These are phyloP conservation scores for Chaetomium strumarium DNA, from an alignment of 2,329 filamentous ascomycete species.

Conservation along the genomic window DNA sequence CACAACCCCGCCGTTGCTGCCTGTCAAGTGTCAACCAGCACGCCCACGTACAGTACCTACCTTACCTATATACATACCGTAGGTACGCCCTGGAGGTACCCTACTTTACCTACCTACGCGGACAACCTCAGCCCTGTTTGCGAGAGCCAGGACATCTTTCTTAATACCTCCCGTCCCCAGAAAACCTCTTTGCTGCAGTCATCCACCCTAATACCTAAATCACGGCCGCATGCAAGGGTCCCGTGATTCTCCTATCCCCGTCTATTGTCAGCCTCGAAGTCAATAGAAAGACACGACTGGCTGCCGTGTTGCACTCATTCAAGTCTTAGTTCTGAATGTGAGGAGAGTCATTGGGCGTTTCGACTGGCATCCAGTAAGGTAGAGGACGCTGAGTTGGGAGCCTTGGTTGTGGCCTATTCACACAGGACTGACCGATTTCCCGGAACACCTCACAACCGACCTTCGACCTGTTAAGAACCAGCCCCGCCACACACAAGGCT, in stretches of 20 bases:
- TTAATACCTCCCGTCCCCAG: too few species aligned
- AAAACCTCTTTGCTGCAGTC: not conserved
- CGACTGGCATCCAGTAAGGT: too few species aligned
- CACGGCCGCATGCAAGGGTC: too few species aligned
- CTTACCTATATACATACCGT: not conserved
- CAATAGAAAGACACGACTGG: not conserved
- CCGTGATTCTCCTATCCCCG: too few species aligned
- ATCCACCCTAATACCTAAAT: not conserved
- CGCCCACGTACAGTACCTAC: not conserved
- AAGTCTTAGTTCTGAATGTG: not conserved
- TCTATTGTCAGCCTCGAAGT: not conserved
- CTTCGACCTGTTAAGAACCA: too few species aligned
- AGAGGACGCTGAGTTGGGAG: too few species aligned
- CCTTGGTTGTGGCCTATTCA: not conserved
- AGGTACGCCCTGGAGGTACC: too few species aligned
- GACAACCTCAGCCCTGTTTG: not conserved
- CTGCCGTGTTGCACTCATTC: not conserved
- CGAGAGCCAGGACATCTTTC: too few species aligned
- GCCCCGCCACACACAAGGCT: too few species aligned
- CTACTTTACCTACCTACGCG: not conserved
- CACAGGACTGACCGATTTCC: not conserved
- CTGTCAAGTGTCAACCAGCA: not conserved
- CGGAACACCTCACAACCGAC: too few species aligned
- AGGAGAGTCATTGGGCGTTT: too few species aligned
- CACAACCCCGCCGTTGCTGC: slow-evolving; percentile 7